Percentiles rank a stretch among this genome's conserved stretches.
phyloP scores from a whole-genome alignment of 305 asterid genomes.

The Fraxinus angustifolia region DNA sequence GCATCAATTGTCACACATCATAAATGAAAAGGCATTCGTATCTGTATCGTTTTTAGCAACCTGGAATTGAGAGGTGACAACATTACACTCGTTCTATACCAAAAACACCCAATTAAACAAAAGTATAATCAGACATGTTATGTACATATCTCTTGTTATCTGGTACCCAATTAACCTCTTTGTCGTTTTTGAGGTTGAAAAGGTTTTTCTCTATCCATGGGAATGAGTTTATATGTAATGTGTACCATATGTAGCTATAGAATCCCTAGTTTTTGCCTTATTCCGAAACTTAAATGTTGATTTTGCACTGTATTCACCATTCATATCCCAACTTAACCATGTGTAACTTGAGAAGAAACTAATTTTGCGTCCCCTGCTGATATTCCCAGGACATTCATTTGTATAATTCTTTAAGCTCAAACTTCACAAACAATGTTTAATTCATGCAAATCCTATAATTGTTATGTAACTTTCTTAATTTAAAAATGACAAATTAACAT shows the following conservation, averaged over 20 bases:
- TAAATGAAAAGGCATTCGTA: neutral
- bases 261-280: neutral
- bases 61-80: neutral
- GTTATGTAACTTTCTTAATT: neutral
- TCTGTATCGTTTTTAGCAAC: neutral
- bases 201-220: neutral
- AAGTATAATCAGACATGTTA: neutral
- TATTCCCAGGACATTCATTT: neutral
- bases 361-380: neutral
- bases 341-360: neutral
- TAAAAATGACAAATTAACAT: neutral
- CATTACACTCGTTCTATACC: neutral
- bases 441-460: neutral
- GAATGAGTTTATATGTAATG: neutral
- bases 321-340: neutral
- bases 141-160: neutral
- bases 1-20: neutral
- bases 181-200: neutral
- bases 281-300: neutral
- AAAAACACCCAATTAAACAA: neutral
- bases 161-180: neutral
- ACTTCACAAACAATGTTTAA: neutral
- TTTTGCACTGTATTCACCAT: neutral
- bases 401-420: neutral
- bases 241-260: neutral